These are phyloP conservation scores for Neurospora sp. DNA, from an alignment of 495 filamentous ascomycete species.

Conservation along the genomic window DNA sequence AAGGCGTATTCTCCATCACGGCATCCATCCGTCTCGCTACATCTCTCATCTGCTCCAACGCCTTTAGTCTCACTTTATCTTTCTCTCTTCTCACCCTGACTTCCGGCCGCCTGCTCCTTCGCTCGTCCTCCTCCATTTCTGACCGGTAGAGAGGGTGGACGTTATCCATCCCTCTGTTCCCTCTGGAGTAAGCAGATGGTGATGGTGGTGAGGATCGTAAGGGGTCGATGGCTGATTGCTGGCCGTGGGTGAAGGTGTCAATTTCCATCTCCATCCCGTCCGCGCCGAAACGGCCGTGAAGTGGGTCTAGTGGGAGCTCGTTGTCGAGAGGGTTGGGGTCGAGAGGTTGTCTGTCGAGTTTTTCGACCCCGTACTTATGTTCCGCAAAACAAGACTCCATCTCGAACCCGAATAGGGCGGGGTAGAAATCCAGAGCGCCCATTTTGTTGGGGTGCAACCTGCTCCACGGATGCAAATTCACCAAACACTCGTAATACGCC, in stretches of 20 bases:
- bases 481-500: constrained; percentile 28
- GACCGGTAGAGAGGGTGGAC: neutral
- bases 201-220: neutral
- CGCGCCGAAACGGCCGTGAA: no score
- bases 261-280: neutral
- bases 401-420: constrained; percentile 31
- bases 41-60: constrained; percentile 25
- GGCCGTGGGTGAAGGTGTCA: neutral
- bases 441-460: constrained; percentile 14
- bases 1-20: constrained; percentile 53
- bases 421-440: constrained; percentile 30
- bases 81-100: constrained; percentile 6
- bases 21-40: constrained; percentile 56
- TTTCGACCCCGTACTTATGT: constrained; percentile 1
- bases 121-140: neutral
- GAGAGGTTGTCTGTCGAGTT: neutral
- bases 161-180: neutral
- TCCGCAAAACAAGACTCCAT: constrained; percentile 26
- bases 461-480: constrained; percentile 30
- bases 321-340: neutral
- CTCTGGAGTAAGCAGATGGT: neutral
- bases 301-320: neutral
- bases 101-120: neutral
- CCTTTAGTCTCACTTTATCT: constrained; percentile 16
- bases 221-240: neutral